Conservation (phyloP, 805 yeast species). For the Yarrowia sp. region DNA sequence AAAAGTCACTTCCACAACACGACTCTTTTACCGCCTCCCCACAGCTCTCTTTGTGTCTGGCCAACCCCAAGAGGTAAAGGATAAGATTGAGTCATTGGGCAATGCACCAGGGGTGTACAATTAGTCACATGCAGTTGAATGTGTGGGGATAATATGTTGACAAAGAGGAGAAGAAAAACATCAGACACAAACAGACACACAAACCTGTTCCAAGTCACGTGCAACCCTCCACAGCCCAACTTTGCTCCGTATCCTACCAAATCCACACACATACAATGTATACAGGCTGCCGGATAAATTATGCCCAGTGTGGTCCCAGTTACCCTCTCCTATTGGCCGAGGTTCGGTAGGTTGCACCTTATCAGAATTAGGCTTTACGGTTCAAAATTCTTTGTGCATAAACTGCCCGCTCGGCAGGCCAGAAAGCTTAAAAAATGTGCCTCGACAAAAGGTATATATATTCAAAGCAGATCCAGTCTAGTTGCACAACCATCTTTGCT, state of each 20-base stretch:
- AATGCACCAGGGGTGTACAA: constrained; percentile 24
- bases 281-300: constrained; percentile 4
- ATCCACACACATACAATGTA: background rate
- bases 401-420: background rate
- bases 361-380: background rate
- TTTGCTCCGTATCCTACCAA: background rate
- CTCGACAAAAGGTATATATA: background rate
- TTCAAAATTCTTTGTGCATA: background rate
- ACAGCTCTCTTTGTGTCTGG: background rate
- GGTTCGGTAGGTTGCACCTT: constrained; percentile 25
- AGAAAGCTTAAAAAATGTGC: background rate
- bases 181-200: background rate
- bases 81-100: constrained; percentile 24
- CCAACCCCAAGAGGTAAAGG: constrained; percentile 3
- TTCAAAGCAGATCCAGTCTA: background rate
- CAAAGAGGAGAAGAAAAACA: background rate
- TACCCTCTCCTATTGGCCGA: constrained; percentile 22
- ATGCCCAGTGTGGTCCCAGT: constrained; percentile 10
- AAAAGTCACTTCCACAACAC: background rate
- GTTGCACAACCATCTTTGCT: background rate
- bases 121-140: constrained; percentile 21
- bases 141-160: background rate
- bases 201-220: background rate
- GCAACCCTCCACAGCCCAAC: too few relatives aligned
- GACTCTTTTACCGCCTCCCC: background rate